phyloP scores from a whole-genome alignment of 2,329 filamentous ascomycete genomes.

The Penicillium fuscoglaucum region DNA sequence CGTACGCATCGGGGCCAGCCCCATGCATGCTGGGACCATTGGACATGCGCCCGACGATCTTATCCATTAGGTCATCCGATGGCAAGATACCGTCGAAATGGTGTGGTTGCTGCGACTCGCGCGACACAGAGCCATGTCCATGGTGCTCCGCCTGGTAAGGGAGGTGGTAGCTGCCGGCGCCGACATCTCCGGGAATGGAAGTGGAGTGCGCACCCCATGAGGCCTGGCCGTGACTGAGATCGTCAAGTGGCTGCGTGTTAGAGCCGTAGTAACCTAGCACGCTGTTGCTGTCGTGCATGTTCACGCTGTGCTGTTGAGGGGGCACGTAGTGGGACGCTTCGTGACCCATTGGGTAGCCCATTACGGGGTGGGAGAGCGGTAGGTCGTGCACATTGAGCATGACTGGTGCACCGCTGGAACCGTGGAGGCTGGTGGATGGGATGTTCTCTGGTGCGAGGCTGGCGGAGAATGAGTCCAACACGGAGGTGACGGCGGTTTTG shows the following conservation, averaged over 20 bases:
- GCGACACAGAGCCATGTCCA: slow-evolving; percentile 32
- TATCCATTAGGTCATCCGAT: slow-evolving; percentile 41
- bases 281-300: slow-evolving; percentile 35
- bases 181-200: slow-evolving; percentile 35
- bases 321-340: slow-evolving; percentile 37
- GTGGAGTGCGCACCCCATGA: slow-evolving; percentile 35
- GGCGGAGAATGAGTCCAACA: slow-evolving; percentile 37
- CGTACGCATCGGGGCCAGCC: slow-evolving; percentile 38
- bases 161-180: slow-evolving; percentile 32
- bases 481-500: slow-evolving; percentile 38
- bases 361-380: slow-evolving; percentile 33
- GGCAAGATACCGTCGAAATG: slow-evolving; percentile 37
- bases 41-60: slow-evolving; percentile 39
- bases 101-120: slow-evolving; percentile 35
- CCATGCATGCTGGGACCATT: slow-evolving; percentile 37
- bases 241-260: slow-evolving; percentile 36
- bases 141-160: slow-evolving; percentile 36
- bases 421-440: slow-evolving; percentile 32
- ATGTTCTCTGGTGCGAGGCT: slow-evolving; percentile 35
- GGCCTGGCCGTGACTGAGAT: slow-evolving; percentile 33
- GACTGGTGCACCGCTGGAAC: slow-evolving; percentile 30
- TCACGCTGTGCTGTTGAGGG: slow-evolving; percentile 31
- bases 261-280: slow-evolving; percentile 36
- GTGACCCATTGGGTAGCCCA: slow-evolving; percentile 35
- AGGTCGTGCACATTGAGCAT: slow-evolving; percentile 42